Evolutionary conservation across 495 filamentous ascomycete genomes (phyloP), one percentile per base, ranked within the genome.

Genomic region (Jackrogersella minutella): DNA sequence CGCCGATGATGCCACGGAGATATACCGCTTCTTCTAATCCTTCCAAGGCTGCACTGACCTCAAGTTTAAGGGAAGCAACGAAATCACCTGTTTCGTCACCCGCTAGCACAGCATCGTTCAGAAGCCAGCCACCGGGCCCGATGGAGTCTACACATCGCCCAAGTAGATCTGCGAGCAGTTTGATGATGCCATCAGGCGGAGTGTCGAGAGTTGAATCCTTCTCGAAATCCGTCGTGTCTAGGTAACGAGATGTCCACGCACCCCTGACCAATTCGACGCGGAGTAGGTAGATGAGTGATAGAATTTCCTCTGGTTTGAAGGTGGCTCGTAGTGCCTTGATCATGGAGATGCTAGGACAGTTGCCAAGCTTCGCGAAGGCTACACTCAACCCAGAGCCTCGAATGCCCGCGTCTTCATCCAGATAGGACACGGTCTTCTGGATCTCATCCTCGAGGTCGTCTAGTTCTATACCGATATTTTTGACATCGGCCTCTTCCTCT

Each of bases 61-160:
- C 92, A 4, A 86, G 81, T 65, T 86, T 86, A 76, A 96, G 86
- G 57, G 87, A 83, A 1, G 80, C 72, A 43, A 94, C 85, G 50
- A 91, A 82, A 67, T 90, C 86, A 41, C 87, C 85, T 2, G 81
- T 78, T 17, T 86, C 76, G 22, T 83, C 78, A 17, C 81, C 80
- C 5, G 79, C 76, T n/a, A 82, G 66, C 39, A 82, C 75, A 3
- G 81, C 75, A 26, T 84, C 81, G 33, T 86, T 87, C 5, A 87
- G 79, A 51, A 97, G 85, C 91, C 91, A 97, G 26, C 92, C 91
- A 10, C 85, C 88, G 14, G 90, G 82, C 8, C 93, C 92, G n/a
- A 97, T 84, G 8, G 91, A 88, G 77, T 97, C 93, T 8, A 97
- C 81, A 37, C 91, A 88, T 64, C 88, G 87, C 70, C 85, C 90